Percentiles rank a stretch among this genome's conserved stretches.
These are phyloP conservation scores for Aspergillus sp. DNA, from an alignment of 2,329 filamentous ascomycete species.

Conservation along the genomic window DNA sequence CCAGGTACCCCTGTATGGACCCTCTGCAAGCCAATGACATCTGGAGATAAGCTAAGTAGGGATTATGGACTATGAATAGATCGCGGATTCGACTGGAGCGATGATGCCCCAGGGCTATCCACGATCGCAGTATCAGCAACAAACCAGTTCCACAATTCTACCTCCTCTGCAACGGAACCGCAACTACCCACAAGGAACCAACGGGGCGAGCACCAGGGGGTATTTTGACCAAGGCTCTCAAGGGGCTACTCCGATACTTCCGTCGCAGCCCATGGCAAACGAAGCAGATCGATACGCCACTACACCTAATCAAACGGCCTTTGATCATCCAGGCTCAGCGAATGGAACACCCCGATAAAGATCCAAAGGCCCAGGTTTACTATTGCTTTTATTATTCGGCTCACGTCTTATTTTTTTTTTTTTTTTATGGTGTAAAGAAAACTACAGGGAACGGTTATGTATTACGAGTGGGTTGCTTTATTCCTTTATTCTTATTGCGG, in stretches of 20 bases:
- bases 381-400: constrained; percentile 8
- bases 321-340: constrained; percentile 26
- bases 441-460: constrained; percentile 2
- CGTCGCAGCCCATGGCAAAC: constrained; percentile 26
- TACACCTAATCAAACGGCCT: constrained; percentile 19
- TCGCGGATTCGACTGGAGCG: constrained; percentile 30
- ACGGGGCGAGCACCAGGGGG: constrained; percentile 21
- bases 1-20: constrained; percentile 34
- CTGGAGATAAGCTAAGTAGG: constrained; percentile 22
- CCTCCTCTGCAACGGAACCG: constrained; percentile 31
- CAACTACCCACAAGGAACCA: constrained; percentile 23
- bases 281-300: constrained; percentile 30
- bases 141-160: constrained; percentile 26
- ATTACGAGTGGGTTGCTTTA: constrained; percentile 9
- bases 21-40: constrained; percentile 19
- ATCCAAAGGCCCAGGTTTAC: constrained; percentile 6
- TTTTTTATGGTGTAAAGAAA: neutral
- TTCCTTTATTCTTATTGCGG: constrained; percentile 6
- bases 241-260: constrained; percentile 28
- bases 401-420: constrained; percentile 4
- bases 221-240: constrained; percentile 31
- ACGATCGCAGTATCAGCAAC: constrained; percentile 24
- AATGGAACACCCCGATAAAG: constrained; percentile 29
- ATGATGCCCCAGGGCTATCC: constrained; percentile 34
- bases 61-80: constrained; percentile 19